Evolutionary conservation across 1,284 basidiomycete species (phyloP), one percentile per base, ranked within the genome.

Genomic region (Sporisorium iseilematis-ciliati): DNA sequence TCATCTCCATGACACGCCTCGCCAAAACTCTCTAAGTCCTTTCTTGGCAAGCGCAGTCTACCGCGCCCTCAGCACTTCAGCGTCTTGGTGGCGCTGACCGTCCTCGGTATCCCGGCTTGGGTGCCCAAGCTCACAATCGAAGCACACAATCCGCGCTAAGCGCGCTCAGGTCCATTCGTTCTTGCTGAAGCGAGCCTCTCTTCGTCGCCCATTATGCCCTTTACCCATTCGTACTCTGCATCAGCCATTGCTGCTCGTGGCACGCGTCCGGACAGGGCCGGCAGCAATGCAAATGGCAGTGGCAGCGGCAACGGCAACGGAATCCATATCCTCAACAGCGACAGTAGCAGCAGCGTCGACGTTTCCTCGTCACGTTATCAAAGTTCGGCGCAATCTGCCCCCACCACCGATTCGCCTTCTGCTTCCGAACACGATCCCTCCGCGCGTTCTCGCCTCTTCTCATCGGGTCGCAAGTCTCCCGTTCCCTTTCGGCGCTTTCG

Each of bases 401-500:
- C 48, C n/a, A 31, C 50, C 21, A 29, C 40, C 26, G 50, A 62
- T 16, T 33, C 61, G 4, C 40, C 57, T 26, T 45, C 53, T 4
- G 45, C 40, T 1, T 48, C 46, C 2, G 57, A 69, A 14, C 56
- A 43, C 46, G 61, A 70, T 2, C 53, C 58, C 10, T n/a, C 68
- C 16, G n/a, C 45, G 12, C 67, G 57, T 7, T 55, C 68, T 3
- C 58, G 68, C 26, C 48, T 71, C 51, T 65, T 67, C 40, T 68
- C 72, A 1, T 72, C 68, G 0, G 75, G 75, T 11, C 75, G 75
- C 52, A 72, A 73, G 63, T 73, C 75, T 20, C 75, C 75, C 12
- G 70, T 65, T n/a, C 70, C 75, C n/a, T 77, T 77, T 10, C 57
- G 63, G 16, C 69, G 69, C 51, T 77, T 77, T 33, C 62, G 70